Base-by-base conservation (phyloP, 495 filamentous ascomycete genomes). In the Aspergillus haitiensis region DNA sequence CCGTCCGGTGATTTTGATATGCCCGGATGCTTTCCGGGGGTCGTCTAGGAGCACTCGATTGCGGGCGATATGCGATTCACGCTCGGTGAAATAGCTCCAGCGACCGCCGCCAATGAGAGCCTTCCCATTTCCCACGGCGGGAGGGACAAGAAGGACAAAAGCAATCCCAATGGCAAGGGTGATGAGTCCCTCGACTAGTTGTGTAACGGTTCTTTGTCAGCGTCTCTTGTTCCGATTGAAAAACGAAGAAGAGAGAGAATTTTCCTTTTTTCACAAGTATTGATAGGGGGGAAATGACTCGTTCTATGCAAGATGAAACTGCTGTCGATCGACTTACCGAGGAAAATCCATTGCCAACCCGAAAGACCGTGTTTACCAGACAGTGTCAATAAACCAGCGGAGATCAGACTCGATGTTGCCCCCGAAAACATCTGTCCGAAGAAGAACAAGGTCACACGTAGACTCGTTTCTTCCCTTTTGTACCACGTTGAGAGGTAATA, bases 331-430 rank as follows among this genome's bases (percentile, higher is more conserved):
- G 3, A 67, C 71, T 33, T 69, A 79, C 78, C 61, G 6, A 84
- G 64, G 67, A 87, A 86, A 5, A 88, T 75, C 85, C 85, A 88
- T 55, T 80, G 77, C 85, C 85, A 88, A 0, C 85, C 84, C 3
- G 74, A 66, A 6, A 84, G 59, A 0, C 80, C 81, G 50, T 65
- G 56, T 12, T 75, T 64, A 2, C 84, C 83, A 33, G 75, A 63
- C 59, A 88, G 75, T 39, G 75, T 71, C 10, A 84, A 71, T n/a
- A 78, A 68, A 9, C 75, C 81, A 18, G 76, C 77, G 1, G 76
- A 82, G 54, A 86, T 77, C 33, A 86, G 67, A 46, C 77, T 80
- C 1, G 78, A 78, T 0, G 77, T 79, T 0, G 82, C 83, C 21
- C 78, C 75, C 8, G 80, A 82, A 27, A 84, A 71, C 66, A 75